Conservation (phyloP, 2,329 filamentous ascomycete genomes). For the Colletotrichum neosansevieriae region DNA sequence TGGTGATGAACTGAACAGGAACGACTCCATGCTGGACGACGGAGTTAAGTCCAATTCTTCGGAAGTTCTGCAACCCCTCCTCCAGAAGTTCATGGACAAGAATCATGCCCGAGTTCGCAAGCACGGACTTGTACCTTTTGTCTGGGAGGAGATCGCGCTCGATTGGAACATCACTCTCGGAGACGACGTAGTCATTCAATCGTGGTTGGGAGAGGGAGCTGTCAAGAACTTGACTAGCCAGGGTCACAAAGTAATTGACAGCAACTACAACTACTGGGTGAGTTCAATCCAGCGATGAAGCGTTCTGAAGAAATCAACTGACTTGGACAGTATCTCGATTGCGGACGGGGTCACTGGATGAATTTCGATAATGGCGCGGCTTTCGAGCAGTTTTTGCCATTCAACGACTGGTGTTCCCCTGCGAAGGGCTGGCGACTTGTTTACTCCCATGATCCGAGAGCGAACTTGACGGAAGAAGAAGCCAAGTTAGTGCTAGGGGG, state of each 20-base stretch:
- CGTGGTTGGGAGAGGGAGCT: constrained; percentile 76
- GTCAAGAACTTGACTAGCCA: constrained; percentile 69
- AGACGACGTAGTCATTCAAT: constrained; percentile 79
- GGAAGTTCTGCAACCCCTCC: constrained; percentile 75
- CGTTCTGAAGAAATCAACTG: not conserved
- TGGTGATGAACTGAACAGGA: constrained; percentile 86
- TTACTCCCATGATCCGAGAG: constrained; percentile 83
- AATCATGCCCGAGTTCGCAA: constrained; percentile 74
- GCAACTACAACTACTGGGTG: constrained; percentile 83
- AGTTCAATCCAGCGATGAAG: constrained; percentile 45
- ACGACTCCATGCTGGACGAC: constrained; percentile 80
- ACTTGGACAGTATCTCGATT: constrained; percentile 78
- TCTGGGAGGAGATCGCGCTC: constrained; percentile 90
- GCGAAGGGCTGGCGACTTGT: constrained; percentile 85
- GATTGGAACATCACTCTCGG: constrained; percentile 82
- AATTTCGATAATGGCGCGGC: constrained; percentile 72
- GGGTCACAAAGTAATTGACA: constrained; percentile 79
- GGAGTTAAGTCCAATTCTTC: constrained; percentile 76
- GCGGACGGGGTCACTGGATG: constrained; percentile 83
- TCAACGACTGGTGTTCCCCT: constrained; percentile 84
- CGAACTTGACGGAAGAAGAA: constrained; percentile 69
- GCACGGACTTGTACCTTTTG: constrained; percentile 77
- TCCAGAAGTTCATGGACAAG: constrained; percentile 81
- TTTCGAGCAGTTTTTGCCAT: constrained; percentile 72
- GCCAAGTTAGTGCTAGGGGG: constrained; percentile 81